Base-by-base conservation (phyloP, 179 eudicot genomes). In the Carnegiea gigantea region DNA sequence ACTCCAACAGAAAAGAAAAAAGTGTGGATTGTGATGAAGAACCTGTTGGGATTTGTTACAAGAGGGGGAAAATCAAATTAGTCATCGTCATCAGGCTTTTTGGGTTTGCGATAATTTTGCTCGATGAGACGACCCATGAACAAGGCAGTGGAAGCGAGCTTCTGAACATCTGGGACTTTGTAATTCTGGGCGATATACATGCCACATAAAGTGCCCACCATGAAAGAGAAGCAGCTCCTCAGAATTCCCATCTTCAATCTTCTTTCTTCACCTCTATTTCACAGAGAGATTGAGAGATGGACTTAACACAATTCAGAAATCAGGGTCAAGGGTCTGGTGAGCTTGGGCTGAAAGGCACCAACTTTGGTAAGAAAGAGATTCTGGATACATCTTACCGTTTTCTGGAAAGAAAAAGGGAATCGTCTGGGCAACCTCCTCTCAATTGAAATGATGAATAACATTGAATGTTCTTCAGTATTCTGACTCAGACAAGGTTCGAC, bases 111-210 rank as follows among this genome's bases (percentile, higher is more conserved):
- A 71, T 91, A 93, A 81, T 81, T 86, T 71, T 94, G 91, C 82
- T 94, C 97, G 36, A 89, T 73, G 20, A 86, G 77, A 76, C 90
- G 91, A 48, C 94, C 91, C 79, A 81, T 85, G 78, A 83, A 87
- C 15, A 92, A 11, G 13, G 81, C 86, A 33, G 88, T 85, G 23
- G 89, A 73, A 53, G 82, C 86, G 70, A 92, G 86, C 83, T 88
- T 91, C 73, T 89, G 84, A 18, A 94, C 89, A 79, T 92, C 93
- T 48, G 93, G 97, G 8, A 93, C 92, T 68, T 90, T 85, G 91
- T 92, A 93, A 80, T 93, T 93, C 76, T 93, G 98, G 62, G 98
- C 97, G 33, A 93, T 83, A 79, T 93, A 92, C 3, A 93, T 83
- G 5, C 98, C 97, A 48, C 83, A 87, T 5, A 79, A 82, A 3